Conservation (phyloP, 2,329 filamentous ascomycete genomes). For the Aspergillus niger region DNA sequence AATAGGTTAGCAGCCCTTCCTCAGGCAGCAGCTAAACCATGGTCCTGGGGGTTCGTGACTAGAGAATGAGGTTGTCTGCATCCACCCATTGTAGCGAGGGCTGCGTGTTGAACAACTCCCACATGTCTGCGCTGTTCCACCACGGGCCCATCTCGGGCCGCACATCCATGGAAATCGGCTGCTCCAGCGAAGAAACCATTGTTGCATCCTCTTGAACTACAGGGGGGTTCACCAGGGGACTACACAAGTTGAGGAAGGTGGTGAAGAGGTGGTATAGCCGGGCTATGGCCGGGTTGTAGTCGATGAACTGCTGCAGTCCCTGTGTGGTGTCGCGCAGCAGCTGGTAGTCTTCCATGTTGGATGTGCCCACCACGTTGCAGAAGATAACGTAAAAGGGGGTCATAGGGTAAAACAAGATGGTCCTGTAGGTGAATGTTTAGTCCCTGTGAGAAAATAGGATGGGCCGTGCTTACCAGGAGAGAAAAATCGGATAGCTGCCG, state of each 20-base stretch:
- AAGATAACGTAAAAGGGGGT: background rate
- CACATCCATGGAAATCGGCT: too few relatives aligned
- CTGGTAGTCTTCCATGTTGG: background rate
- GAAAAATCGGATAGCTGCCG: background rate
- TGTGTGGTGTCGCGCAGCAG: background rate
- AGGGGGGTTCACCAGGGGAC: background rate
- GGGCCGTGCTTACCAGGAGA: background rate
- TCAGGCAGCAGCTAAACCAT: too few relatives aligned
- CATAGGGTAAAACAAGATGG: background rate
- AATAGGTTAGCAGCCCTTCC: too few relatives aligned
- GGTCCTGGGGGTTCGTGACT: too few relatives aligned
- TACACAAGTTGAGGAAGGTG: background rate
- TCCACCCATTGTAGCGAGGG: conserved; percentile 3
- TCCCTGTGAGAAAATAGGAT: background rate
- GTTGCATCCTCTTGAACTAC: too few relatives aligned
- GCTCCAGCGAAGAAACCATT: too few relatives aligned
- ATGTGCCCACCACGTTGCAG: background rate
- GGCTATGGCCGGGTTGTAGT: background rate
- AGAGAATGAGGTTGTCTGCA: too few relatives aligned
- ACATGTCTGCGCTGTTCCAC: background rate
- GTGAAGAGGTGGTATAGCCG: background rate
- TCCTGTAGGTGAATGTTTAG: background rate
- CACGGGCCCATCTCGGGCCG: background rate
- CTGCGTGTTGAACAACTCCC: background rate
- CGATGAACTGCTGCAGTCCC: background rate